Percentiles rank a stretch among this genome's conserved stretches.
These are phyloP conservation scores for Mycena chlorophos DNA, from an alignment of 768 basidiomycete species.

Conservation along the genomic window DNA sequence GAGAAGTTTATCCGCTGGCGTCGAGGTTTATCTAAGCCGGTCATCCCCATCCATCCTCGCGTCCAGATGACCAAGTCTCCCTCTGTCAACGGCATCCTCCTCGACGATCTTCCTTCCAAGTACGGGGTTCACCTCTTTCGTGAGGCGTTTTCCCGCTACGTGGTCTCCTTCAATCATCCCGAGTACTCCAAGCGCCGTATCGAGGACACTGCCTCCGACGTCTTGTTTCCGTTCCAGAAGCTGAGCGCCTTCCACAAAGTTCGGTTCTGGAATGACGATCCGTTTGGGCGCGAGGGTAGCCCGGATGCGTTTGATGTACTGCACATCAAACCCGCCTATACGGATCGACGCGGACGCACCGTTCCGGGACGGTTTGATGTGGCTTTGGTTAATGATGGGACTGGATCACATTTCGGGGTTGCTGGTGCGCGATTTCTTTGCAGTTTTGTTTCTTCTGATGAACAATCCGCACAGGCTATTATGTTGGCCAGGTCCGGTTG, in stretches of 20 bases:
- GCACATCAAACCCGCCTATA: constrained; percentile 25
- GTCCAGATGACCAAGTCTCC: constrained; percentile 12
- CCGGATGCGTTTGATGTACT: constrained; percentile 10
- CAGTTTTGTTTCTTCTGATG: background rate
- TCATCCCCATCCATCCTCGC: background rate
- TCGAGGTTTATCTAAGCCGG: background rate
- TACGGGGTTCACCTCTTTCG: constrained; percentile 11
- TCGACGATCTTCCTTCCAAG: background rate
- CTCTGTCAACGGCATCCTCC: constrained; percentile 5
- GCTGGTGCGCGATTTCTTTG: constrained; percentile 13
- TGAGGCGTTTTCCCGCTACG: constrained; percentile 10
- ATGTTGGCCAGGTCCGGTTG: constrained; percentile 23
- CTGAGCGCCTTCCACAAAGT: constrained; percentile 13
- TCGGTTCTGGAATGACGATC: constrained; percentile 13
- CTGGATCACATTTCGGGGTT: constrained; percentile 10
- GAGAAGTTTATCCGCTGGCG: constrained; percentile 7
- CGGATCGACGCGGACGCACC: constrained; percentile 11
- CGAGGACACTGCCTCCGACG: background rate
- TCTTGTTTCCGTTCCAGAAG: constrained; percentile 9
- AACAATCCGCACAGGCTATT: constrained; percentile 22
- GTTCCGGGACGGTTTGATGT: constrained; percentile 38
- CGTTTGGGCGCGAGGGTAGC: constrained; percentile 5
- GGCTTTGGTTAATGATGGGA: constrained; percentile 26
- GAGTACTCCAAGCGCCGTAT: background rate
- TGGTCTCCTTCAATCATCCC: constrained; percentile 1